Conservation (phyloP, 331 rosid genomes). For the Malus hybrid region DNA sequence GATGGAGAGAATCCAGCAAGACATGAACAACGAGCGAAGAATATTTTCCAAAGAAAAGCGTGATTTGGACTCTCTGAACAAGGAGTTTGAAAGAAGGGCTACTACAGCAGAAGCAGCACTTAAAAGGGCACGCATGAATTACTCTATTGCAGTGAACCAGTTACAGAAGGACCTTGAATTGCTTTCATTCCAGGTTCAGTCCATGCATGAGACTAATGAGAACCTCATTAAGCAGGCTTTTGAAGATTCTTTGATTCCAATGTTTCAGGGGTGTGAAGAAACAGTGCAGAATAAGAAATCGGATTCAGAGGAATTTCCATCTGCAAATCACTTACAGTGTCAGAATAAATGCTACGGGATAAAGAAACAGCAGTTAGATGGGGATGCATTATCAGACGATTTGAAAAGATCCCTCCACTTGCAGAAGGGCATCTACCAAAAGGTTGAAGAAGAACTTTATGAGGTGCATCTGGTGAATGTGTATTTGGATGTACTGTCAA, state of each 20-base stretch:
- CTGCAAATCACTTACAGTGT: conserved; percentile 31
- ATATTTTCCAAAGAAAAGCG: conserved; percentile 68
- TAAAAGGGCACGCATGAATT: conserved; percentile 93
- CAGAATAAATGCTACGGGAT: conserved; percentile 38
- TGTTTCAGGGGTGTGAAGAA: conserved; percentile 31
- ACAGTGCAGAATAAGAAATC: conserved; percentile 26
- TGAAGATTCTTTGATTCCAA: conserved; percentile 57
- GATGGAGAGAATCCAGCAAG: conserved; percentile 73
- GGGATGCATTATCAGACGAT: conserved; percentile 49
- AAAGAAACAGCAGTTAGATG: conserved; percentile 48
- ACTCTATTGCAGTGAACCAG: conserved; percentile 92
- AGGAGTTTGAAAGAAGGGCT: conserved; percentile 85
- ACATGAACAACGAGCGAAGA: conserved; percentile 61
- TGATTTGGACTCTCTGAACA: conserved; percentile 54
- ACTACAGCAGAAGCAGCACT: conserved; percentile 84
- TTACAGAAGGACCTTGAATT: conserved; percentile 93
- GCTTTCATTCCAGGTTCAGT: conserved; percentile 79
- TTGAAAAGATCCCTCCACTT: conserved; percentile 64
- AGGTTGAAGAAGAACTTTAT: conserved; percentile 80
- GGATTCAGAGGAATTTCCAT: conserved; percentile 36
- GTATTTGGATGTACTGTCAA: conserved; percentile 75
- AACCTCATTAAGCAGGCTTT: conserved; percentile 79
- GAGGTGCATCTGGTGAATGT: conserved; percentile 67
- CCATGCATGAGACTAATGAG: conserved; percentile 89
- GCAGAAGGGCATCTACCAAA: conserved; percentile 74